Base-by-base conservation (phyloP, 768 basidiomycete genomes). In the Suillus fuscotomentosus region DNA sequence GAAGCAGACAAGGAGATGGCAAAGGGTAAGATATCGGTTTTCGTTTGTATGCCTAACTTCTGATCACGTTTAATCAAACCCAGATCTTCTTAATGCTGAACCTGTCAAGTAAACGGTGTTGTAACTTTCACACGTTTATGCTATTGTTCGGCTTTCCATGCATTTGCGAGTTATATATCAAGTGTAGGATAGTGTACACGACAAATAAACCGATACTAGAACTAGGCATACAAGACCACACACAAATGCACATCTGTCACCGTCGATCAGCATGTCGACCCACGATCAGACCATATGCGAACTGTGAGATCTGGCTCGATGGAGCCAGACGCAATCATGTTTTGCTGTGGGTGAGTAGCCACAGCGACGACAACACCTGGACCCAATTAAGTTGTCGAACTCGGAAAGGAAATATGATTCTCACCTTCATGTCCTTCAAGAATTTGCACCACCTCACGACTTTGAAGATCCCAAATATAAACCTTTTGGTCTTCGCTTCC, bases 401-500 rank as follows among this genome's bases (percentile, higher is more conserved):
- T n/a, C 39, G 17, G 34, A 57, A 31, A 39, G 24, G 48, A 50
- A 66, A 24, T 3, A 9, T 8, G 22, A n/a, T 48, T 66, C 80
- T 55, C 60, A 89, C 90, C 92, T 41, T 80, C 81, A 75, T 95
- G 94, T 5, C 88, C 89, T 68, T 92, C 86, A 59, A 91, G 80
- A 5, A 87, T 80, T 72, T 96, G 94, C 31, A 94, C 89, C 55
- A 95, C 82, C 71, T 92, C 87, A n/a, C 92, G 82, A 8, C 87
- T 91, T 72, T 95, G 93, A 38, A 98, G 72, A 73, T 98, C 95
- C 93, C 95, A 97, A 10, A 97, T 83, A 65, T 94, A 91, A 27
- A 91, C 85, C 72, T 92, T 95, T 72, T 90, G 82, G 75, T 97
- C 95, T 75, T 98, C 97, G 70, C 89, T 91, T 0, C 97, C 97